Base-by-base conservation (phyloP, 164 flowering plant species). In the Berberis vulgaris region DNA sequence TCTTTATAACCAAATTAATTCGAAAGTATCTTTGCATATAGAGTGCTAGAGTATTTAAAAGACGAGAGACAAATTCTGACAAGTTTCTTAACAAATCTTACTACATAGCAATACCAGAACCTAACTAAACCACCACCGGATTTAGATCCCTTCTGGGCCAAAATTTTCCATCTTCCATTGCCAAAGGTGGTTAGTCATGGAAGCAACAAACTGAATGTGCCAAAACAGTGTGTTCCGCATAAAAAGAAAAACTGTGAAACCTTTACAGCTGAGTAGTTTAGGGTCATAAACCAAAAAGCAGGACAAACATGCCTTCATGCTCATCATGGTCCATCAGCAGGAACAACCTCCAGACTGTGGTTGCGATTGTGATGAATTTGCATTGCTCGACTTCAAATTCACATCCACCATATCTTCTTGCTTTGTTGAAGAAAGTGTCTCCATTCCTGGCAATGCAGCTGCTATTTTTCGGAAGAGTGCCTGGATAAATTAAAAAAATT, bases 351-450 rank as follows among this genome's bases (percentile, higher is more conserved):
- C 76, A 6, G 79, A 66, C 61, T 80, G 84, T 41, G 78, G 67
- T 53, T 79, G 82, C 49, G 83, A 61, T 58, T 78, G 81, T 11
- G 83, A 71, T 43, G 83, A 59, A 68, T 54, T 65, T 3, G 69
- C 63, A 43, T 67, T 74, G 4, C 78, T 71, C 2, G 90, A 74
- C 72, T 76, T 85, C 73, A 87, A 77, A 70, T 85, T 85, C 67
- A 87, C 90, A 67, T 87, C 93, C 52, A 87, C 90, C 93, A 87
- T 83, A 69, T 87, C 90, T 69, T 87, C 93, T 69, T 85, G 82
- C 63, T 82, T 87, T 44, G 85, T 77, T 12, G 88, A 77, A 54
- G 93, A 83, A 45, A 85, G 83, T 13, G 84, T 81, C 67, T 84
- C 96, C 96, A 86, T 88, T 57, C 96, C 92, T 7, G 96, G 96